A percentile compares a stretch with the other conserved stretches of the same genome.
These are phyloP conservation scores for Tolypocladium inflatum DNA, from an alignment of 2,329 filamentous ascomycete species.

Conservation along the genomic window DNA sequence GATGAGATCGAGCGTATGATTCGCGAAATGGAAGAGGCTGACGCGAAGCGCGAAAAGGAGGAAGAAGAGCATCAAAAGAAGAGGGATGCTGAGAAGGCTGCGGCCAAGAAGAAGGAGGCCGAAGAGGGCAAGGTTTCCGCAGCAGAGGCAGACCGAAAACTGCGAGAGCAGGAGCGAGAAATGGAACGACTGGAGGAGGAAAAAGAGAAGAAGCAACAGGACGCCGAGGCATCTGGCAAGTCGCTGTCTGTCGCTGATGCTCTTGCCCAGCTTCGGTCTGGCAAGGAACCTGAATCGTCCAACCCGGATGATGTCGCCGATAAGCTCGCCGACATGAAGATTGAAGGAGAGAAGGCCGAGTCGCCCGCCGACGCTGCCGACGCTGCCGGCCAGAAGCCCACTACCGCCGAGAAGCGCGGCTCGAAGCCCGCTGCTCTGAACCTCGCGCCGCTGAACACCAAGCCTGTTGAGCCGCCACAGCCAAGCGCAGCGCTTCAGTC, in stretches of 20 bases:
- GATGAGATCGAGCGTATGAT: constrained; percentile 53
- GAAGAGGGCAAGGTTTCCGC: constrained; percentile 32
- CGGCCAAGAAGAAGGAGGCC: constrained; percentile 41
- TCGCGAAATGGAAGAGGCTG: constrained; percentile 51
- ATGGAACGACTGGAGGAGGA: constrained; percentile 67
- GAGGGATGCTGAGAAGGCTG: constrained; percentile 32
- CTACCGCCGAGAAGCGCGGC: constrained; percentile 48
- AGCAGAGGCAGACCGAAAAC: constrained; percentile 52
- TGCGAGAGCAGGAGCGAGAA: constrained; percentile 63
- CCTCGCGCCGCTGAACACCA: constrained; percentile 70
- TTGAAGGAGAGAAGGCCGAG: constrained; percentile 31
- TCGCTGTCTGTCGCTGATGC: constrained; percentile 41
- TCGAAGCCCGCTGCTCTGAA: constrained; percentile 82
- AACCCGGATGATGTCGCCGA: constrained; percentile 30
- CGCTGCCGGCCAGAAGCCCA: constrained; percentile 38
- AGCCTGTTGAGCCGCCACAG: constrained; percentile 80
- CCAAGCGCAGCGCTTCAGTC: constrained; percentile 91
- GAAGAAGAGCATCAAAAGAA: constrained; percentile 39
- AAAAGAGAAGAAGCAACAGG: constrained; percentile 46
- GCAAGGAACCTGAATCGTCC: constrained; percentile 28
- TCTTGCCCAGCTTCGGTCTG: constrained; percentile 29
- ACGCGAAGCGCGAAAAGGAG: constrained; percentile 38
- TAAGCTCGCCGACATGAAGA: constrained; percentile 43
- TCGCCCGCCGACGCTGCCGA: constrained; percentile 34
- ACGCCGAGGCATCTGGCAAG: constrained; percentile 40